Evolutionary conservation across 495 filamentous ascomycete genomes (phyloP), one percentile per base, ranked within the genome.

Genomic region (Lepraria neglecta): DNA sequence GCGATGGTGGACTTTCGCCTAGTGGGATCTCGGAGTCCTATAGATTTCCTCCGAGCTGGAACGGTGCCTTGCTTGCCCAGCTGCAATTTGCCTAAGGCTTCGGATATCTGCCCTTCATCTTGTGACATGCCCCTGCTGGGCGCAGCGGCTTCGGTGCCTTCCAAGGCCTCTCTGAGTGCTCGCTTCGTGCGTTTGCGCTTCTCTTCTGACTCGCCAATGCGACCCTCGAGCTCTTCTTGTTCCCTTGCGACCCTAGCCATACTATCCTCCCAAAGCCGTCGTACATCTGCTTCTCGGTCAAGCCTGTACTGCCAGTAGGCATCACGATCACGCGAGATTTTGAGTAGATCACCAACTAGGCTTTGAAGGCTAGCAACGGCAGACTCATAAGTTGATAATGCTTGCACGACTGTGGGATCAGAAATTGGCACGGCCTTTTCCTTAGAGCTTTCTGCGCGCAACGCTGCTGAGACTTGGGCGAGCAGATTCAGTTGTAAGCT

Each of bases 221-320:
- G 85, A 24, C 81, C 87, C 69, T 97, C 88, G 0, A 98, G 79
- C 31, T 88, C 84, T 73, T 97, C 95, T 64, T 98, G 94, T 70
- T 98, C 94, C 59, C 86, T 83, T 33, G 91, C 94, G 27, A 98
- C 85, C 55, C 87, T 84, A 6, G 91, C 89, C 94, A 98, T 97
- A 74, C 91, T 97, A 64, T 97, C 95, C 76, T 98, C 94, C 94
- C 95, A 98, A 81, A 98, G 86, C 48, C 88, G 84, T 31, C 94
- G 84, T 68, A 97, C 84, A 69, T 92, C 84, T 38, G 84, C 85
- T 72, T 98, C 94, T 42, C 89, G 85, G 68, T 92, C 91, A 31
- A 98, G 80, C 17, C 94, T 84, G 70, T 94, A 92, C 71, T 96
- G 91, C 94, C 94, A 98, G 69, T 96, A 95, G 0, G 90, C 83